Evolutionary conservation across 169 alveolate genomes (phyloP), one percentile per base, ranked within the genome.

Genomic region (Cryptosporidium bovis): DNA sequence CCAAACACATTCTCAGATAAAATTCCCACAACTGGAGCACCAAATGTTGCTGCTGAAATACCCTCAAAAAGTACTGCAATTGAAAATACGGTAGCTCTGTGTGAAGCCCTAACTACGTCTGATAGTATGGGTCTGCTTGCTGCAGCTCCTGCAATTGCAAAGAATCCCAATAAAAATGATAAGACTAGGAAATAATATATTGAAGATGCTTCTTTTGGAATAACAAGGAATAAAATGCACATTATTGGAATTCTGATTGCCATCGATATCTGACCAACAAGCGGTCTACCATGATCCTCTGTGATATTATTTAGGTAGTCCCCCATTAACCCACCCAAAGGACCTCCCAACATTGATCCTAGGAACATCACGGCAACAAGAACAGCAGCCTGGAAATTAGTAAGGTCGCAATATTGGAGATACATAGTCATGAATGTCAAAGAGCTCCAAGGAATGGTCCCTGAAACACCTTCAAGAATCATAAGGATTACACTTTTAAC

Each of bases 371-470:
- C 71, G 12, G 96, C 97, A 31, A 93, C 90, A 60, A 95, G 91
- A 46, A 93, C 29, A 24, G 96, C 98, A 12, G 98, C 96, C 83
- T 90, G 91, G 58, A 91, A 71, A 83, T 95, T 95, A 36, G 95
- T 62, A 82, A 96, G 90, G 34, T 96, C 97, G 71, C 95, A 91
- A 84, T 96, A 96, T 89, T 96, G 98, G 64, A 95, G 89, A 90
- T 90, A 94, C 96, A 95, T 92, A 13, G 96, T 93, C 85, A 94
- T 94, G 90, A 94, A 96, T 53, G 95, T 90, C 65, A 95, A 90
- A 33, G 97, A 96, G 62, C 94, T 68, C 96, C 96, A 95, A 18
- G 98, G 97, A 29, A 95, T 94, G 24, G 97, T 94, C n/a, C 97
- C 95, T 18, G 94, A 84, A 83, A 94, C 82, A 6, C 95, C 95